Evolutionary conservation across 345 rosid genomes (phyloP).

Genomic region (Reutealis trisperma): DNA sequence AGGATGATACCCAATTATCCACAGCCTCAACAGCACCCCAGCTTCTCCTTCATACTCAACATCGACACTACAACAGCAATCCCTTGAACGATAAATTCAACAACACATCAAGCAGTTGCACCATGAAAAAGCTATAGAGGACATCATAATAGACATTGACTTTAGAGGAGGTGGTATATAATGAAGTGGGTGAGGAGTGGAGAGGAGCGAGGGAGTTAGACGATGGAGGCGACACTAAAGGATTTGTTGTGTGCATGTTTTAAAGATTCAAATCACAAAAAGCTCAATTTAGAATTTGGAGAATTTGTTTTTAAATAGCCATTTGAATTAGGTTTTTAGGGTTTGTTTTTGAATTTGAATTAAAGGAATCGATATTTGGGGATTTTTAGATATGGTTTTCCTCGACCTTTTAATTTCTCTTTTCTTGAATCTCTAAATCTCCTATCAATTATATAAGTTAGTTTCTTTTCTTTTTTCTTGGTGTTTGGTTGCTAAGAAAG

Average conservation of each 20-base stretch:
- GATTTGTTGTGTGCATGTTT: too few relatives aligned
- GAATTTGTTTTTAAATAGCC: neutral
- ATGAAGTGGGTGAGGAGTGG: conserved; percentile 47
- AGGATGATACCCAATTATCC: conserved; percentile 58
- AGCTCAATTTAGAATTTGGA: conserved; percentile 35
- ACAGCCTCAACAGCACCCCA: conserved; percentile 63
- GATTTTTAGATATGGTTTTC: conserved; percentile 45
- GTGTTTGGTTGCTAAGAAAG: neutral
- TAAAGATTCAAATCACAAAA: conserved; percentile 42
- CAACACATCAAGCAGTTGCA: conserved; percentile 63
- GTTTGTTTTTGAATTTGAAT: neutral
- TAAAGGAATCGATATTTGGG: neutral
- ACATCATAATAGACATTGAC: conserved; percentile 55
- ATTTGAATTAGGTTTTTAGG: neutral
- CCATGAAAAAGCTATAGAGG: conserved; percentile 60
- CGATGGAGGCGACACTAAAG: conserved; percentile 26
- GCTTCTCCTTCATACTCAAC: conserved; percentile 53
- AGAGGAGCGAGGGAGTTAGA: conserved; percentile 39
- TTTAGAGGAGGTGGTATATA: conserved; percentile 52
- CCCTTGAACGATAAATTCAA: conserved; percentile 62
- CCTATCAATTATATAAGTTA: conserved; percentile 64
- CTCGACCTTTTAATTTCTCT: conserved; percentile 52
- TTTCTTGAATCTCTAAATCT: conserved; percentile 72
- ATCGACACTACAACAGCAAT: conserved; percentile 49
- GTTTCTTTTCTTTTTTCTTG: neutral